These are phyloP conservation scores for Daldinia loculata DNA, from an alignment of 495 filamentous ascomycete genomes.

Conservation along the genomic window DNA sequence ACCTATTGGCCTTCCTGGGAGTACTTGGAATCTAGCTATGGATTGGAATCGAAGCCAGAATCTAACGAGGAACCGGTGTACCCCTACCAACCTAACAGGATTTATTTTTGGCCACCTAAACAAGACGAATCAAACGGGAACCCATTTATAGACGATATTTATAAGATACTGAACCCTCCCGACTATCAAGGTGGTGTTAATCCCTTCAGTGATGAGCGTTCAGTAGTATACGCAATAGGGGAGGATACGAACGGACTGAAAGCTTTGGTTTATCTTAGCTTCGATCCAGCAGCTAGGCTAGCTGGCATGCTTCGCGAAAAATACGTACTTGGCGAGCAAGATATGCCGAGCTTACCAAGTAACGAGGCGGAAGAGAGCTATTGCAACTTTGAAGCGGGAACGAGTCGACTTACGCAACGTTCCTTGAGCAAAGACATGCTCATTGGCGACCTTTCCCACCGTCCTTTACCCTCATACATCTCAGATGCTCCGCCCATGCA, in stretches of 20 bases:
- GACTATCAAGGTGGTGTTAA: constrained; percentile 57
- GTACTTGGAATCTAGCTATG: constrained; percentile 48
- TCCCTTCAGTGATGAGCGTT: constrained; percentile 69
- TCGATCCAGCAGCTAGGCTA: constrained; percentile 62
- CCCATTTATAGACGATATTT: constrained; percentile 55
- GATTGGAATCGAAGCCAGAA: constrained; percentile 32
- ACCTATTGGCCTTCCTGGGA: constrained; percentile 20
- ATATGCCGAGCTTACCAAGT: neutral
- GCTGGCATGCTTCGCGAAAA: constrained; percentile 51
- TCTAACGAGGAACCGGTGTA: constrained; percentile 8
- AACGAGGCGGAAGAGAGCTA: neutral
- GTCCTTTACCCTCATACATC: constrained; percentile 23
- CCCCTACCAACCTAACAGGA: constrained; percentile 59
- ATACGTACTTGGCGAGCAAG: constrained; percentile 38
- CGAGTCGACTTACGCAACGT: neutral
- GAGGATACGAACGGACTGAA: constrained; percentile 50
- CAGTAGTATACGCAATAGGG: constrained; percentile 64
- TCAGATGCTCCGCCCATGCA: constrained; percentile 14
- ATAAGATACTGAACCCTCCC: constrained; percentile 66
- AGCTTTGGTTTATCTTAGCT: constrained; percentile 68
- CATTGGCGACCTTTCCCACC: constrained; percentile 2
- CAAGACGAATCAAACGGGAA: constrained; percentile 45
- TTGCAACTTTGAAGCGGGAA: neutral
- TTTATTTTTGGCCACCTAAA: constrained; percentile 68
- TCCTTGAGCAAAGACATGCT: constrained; percentile 5